Evolutionary conservation across 2,329 filamentous ascomycete species (phyloP), one percentile per base, ranked within the genome.

Genomic region (Ceratocystis huliohia): DNA sequence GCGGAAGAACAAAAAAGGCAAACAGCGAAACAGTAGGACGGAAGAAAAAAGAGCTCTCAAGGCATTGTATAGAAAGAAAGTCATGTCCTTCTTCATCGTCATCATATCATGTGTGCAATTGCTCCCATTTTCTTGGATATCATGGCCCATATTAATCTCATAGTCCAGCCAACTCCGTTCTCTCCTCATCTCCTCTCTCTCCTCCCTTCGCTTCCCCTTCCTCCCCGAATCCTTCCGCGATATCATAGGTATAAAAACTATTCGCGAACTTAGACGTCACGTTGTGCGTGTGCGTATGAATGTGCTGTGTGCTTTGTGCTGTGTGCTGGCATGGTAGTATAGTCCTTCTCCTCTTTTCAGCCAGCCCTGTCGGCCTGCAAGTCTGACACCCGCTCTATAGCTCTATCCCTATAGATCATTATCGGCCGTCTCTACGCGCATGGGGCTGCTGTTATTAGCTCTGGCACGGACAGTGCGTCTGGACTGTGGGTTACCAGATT

Each of bases 381-480:
- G 37, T 41, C 37, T 41, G 37, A 41, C 37, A 41, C 37, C 37
- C 37, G 37, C 37, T 41, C 37, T 41, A 41, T 3, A 15, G 37
- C 37, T 15, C 37, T 41, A 13, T 41, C 28, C 20, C 56, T 59
- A 59, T 59, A 59, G 56, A 59, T 59, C 15, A n/a, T 59, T 22
- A 7, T n/a, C 56, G 17, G 25, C 15, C 17, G 56, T 57, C 48
- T 69, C 67, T 2, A 66, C 66, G 5, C 63, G 59, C 64, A 65
- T 65, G 17, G 66, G 59, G 30, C 64, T 67, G 20, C 67, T 56
- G 41, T 67, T 66, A 56, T 65, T 67, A 25, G 46, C 61, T 30
- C 45, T 48, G 44, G 33, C 30, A 30, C 61, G 59, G 5, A 28
- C 37, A 56, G 5, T 33, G 10, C 50, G 57, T 65, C 53, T 61